A percentile compares a stretch with the other conserved stretches of the same genome.
phyloP scores from a whole-genome alignment of 169 alveolate genomes.

The Cryptosporidium xiaoi region DNA sequence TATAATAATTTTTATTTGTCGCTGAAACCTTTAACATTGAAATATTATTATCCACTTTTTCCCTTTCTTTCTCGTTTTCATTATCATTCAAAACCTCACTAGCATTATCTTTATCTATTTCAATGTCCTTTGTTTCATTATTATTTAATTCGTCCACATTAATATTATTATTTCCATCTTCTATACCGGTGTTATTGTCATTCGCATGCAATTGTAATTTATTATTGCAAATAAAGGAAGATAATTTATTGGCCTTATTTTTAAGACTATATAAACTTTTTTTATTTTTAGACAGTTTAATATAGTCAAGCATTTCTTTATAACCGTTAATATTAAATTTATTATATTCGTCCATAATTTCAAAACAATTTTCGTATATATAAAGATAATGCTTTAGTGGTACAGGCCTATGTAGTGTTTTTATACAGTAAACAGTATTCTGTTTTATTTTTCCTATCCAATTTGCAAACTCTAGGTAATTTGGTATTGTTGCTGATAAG shows the following conservation, averaged over 20 bases:
- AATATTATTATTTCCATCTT: not conserved
- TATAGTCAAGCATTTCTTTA: conserved; percentile 71
- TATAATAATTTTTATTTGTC: not conserved
- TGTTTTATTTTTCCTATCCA: conserved; percentile 96
- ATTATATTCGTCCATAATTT: conserved; percentile 76
- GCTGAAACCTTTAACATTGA: not conserved
- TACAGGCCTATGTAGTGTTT: conserved; percentile 94
- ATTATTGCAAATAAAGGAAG: conserved; percentile 1
- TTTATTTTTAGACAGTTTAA: conserved; percentile 11
- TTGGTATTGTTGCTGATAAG: conserved; percentile 98
- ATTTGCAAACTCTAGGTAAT: conserved; percentile 97
- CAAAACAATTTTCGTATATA: conserved; percentile 83
- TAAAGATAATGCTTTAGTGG: conserved; percentile 95
- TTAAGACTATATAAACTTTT: conserved; percentile 27
- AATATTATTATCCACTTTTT: conserved; percentile 3
- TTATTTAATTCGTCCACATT: not conserved
- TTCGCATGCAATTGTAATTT: not conserved
- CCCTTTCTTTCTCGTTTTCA: not conserved
- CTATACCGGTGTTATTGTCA: not conserved
- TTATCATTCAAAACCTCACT: not conserved
- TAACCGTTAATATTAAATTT: conserved; percentile 73
- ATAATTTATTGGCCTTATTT: conserved; percentile 28
- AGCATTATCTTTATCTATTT: not conserved
- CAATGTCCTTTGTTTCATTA: not conserved
- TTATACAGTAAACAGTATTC: conserved; percentile 92